A percentile compares a stretch with the other conserved stretches of the same genome.
phyloP scores from a whole-genome alignment of 1,284 basidiomycete genomes.

The Ceratobasidium papillatum region DNA sequence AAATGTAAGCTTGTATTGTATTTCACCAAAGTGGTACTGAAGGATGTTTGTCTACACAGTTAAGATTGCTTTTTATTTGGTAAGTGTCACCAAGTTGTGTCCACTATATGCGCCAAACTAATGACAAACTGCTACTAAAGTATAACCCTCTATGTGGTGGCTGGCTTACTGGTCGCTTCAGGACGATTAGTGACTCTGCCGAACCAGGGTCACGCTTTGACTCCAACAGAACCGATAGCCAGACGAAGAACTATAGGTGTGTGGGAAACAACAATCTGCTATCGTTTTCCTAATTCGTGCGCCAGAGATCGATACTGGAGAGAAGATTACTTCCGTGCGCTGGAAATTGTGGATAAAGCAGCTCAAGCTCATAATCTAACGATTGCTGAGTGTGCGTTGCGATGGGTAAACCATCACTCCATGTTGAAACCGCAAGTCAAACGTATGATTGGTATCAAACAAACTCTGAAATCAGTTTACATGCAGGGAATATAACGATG shows the following conservation, averaged over 20 bases:
- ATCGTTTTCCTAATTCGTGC: background rate
- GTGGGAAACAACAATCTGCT: background rate
- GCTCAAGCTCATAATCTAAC: slow-evolving; percentile 50
- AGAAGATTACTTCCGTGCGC: slow-evolving; percentile 22
- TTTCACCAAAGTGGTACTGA: background rate
- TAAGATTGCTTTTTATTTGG: slow-evolving; percentile 29
- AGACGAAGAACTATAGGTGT: slow-evolving; percentile 34
- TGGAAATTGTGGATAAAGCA: slow-evolving; percentile 27
- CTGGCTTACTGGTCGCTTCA: slow-evolving; percentile 40
- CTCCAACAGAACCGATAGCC: slow-evolving; percentile 32
- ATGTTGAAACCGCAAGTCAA: slow-evolving; percentile 49
- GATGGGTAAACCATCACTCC: slow-evolving; percentile 61
- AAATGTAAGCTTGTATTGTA: slow-evolving; percentile 61
- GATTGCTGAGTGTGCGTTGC: slow-evolving; percentile 57
- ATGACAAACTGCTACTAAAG: background rate
- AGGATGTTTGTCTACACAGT: background rate
- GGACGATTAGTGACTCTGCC: slow-evolving; percentile 22
- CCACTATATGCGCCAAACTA: slow-evolving; percentile 20
- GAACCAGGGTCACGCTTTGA: slow-evolving; percentile 37
- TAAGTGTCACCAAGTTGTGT: background rate
- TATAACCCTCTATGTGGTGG: slow-evolving; percentile 39
- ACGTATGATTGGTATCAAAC: background rate
- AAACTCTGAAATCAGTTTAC: background rate
- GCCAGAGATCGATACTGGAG: slow-evolving; percentile 38
- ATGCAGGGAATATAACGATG: slow-evolving; percentile 50